Conservation (phyloP, 768 basidiomycete species). For the Favolaschia claudopus region DNA sequence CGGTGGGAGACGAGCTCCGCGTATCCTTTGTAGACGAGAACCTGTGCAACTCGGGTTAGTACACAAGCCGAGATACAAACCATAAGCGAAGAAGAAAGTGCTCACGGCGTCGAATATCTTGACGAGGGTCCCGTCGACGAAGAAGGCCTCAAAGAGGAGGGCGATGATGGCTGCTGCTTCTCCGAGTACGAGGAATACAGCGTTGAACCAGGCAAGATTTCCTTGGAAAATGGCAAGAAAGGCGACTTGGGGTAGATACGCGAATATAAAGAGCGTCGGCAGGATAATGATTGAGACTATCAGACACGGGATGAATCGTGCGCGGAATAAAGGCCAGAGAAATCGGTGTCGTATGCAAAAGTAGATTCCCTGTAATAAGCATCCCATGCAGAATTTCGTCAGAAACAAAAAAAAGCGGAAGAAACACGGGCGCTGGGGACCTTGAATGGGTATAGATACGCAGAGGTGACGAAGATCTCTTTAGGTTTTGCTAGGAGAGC, state of each 20-base stretch:
- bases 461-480: constrained; percentile 17
- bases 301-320: constrained; percentile 23
- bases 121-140: constrained; percentile 25
- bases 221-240: constrained; percentile 59
- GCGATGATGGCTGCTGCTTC: constrained; percentile 19
- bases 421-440: constrained; percentile 3
- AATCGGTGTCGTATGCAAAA: constrained; percentile 22
- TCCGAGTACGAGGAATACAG: constrained; percentile 25
- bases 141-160: constrained; percentile 25
- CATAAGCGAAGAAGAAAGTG: too few species aligned
- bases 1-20: constrained; percentile 20
- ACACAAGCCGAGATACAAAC: too few species aligned
- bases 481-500: constrained; percentile 15
- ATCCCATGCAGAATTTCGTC: background rate
- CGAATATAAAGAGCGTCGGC: constrained; percentile 46
- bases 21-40: constrained; percentile 19
- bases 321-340: constrained; percentile 21
- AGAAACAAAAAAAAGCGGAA: background rate
- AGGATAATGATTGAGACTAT: constrained; percentile 35
- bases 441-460: constrained; percentile 21
- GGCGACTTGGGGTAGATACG: constrained; percentile 63
- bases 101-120: constrained; percentile 26
- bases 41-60: constrained; percentile 5
- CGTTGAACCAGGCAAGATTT: constrained; percentile 54
- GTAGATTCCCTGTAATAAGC: constrained; percentile 16